A percentile compares a stretch with the other conserved stretches of the same genome.
These are phyloP conservation scores for Actinidia polygama DNA, from an alignment of 179 eudicot genomes.

Conservation along the genomic window DNA sequence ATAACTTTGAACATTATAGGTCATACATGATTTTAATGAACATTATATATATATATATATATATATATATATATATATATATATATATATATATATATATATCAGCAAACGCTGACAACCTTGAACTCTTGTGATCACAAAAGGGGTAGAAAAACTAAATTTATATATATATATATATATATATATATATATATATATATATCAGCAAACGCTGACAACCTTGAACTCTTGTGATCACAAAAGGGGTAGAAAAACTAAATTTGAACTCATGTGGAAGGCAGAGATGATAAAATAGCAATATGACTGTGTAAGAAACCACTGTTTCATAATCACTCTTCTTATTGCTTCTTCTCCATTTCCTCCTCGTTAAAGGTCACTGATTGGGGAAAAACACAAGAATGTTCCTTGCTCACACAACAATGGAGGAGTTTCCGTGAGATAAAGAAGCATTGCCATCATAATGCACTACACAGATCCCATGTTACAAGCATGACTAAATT, in stretches of 20 bases:
- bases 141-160: background rate
- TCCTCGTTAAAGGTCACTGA: background rate
- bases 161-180: no score
- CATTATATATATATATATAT: no score
- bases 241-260: background rate
- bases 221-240: background rate
- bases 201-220: background rate
- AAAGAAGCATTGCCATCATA: background rate
- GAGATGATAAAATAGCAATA: background rate
- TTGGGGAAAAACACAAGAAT: no score
- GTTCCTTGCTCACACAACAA: background rate
- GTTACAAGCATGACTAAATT: no score
- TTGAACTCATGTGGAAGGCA: background rate
- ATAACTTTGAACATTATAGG: background rate
- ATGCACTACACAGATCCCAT: no score
- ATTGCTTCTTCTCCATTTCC: background rate
- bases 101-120: background rate
- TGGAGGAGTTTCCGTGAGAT: background rate
- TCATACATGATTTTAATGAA: slow-evolving; percentile 2
- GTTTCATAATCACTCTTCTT: background rate
- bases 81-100: background rate
- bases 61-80: no score
- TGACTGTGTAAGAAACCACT: background rate
- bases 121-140: background rate
- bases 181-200: background rate